Conservation (phyloP, 352 stramenopile genomes). For the Pythium diclinum region DNA sequence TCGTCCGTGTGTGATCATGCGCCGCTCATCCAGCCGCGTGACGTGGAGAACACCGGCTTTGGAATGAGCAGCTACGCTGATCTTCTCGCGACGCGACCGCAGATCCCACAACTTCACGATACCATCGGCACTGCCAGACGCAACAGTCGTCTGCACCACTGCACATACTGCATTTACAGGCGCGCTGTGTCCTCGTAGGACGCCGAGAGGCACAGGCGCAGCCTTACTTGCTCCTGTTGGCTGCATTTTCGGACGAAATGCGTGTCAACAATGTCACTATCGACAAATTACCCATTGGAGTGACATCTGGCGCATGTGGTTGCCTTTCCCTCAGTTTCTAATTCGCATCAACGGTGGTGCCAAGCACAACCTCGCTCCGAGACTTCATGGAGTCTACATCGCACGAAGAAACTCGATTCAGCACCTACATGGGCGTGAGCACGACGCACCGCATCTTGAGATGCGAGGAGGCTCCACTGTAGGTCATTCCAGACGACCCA, state of each 20-base stretch:
- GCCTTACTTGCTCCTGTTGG: constrained; percentile 6
- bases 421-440: too few relatives aligned
- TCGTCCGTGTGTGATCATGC: constrained; percentile 65
- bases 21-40: constrained; percentile 18
- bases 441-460: too few relatives aligned
- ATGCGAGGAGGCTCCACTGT: too few relatives aligned
- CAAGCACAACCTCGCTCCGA: too few relatives aligned
- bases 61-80: constrained; percentile 45
- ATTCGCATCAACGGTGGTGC: too few relatives aligned
- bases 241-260: neutral
- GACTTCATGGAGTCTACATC: too few relatives aligned
- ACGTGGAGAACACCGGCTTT: constrained; percentile 73
- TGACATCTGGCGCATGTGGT: constrained; percentile 2
- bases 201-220: constrained; percentile 45
- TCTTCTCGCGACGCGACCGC: constrained; percentile 47
- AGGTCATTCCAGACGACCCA: too few relatives aligned
- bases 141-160: constrained; percentile 33
- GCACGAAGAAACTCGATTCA: too few relatives aligned
- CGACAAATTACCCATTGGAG: neutral
- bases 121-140: constrained; percentile 60
- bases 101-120: constrained; percentile 76
- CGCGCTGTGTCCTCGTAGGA: constrained; percentile 63
- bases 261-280: neutral
- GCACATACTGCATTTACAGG: constrained; percentile 64
- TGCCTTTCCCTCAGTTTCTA: neutral